Base-by-base conservation (phyloP, 202 grass and related monocot genomes). In the Brachypodium distachyon region DNA sequence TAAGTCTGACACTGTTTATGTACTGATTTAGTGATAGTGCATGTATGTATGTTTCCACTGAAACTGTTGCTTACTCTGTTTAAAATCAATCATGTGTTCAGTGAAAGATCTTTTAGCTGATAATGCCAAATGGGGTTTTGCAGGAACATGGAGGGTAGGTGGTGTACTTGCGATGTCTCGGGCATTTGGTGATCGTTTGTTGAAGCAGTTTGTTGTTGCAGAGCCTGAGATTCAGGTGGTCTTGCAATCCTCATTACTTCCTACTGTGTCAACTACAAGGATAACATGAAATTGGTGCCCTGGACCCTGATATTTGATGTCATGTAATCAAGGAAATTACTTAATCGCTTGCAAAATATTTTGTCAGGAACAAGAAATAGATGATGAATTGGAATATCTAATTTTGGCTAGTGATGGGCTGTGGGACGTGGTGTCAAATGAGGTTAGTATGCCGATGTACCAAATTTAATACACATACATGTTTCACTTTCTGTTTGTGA, bases 111-210 rank as follows among this genome's bases (percentile, higher is more conserved):
- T 72, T 36, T 81, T 74, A 51, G 13, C 49, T 80, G 32, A 76
- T 81, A 64, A 58, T 85, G 49, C 9, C 41, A 62, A 76, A 71
- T 61, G 67, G 54, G 33, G 13, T 69, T 82, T 80, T 80, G 42
- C 53, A 97, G 93, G 93, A 56, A 93, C 93, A 67, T 97, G 93
- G 93, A 89, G 93, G 76, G 90, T 97, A 58, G 90, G 87, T 58
- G 93, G 93, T 86, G 84, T 97, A 82, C 82, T 97, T 78, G 93
- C 93, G 54, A 97, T 97, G 93, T 93, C 93, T 39, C 49, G 90
- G 49, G 85, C 93, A 81, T 97, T 97, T 87, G 93, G 93, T n/a
- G 90, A 97, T 58, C 93, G 73, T 44, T 82, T 93, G 73, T 84
- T 97, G 61, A 97, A 97, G 87, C 85, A 61, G 42, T 93, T 97